Conservation (phyloP, 2,329 filamentous ascomycete species). For the Talaromyces islandicus region DNA sequence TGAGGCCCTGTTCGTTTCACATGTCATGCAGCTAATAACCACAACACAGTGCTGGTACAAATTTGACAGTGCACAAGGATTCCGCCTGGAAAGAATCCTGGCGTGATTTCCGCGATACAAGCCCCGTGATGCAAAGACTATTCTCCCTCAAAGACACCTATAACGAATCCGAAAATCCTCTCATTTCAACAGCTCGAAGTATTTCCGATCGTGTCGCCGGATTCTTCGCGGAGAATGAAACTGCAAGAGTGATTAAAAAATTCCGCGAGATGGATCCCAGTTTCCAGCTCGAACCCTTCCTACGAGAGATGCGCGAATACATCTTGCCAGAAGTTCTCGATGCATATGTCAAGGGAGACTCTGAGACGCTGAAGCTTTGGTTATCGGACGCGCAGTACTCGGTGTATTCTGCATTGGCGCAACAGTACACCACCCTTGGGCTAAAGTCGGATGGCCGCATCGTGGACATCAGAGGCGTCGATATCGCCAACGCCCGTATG, state of each 20-base stretch:
- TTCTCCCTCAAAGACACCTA: conserved; percentile 83
- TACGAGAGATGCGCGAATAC: conserved; percentile 94
- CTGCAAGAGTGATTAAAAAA: conserved; percentile 94
- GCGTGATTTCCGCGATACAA: conserved; percentile 88
- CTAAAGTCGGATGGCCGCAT: conserved; percentile 94
- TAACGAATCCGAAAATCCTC: conserved; percentile 93
- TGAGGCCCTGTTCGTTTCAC: conserved; percentile 19
- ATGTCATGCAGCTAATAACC: conserved; percentile 14
- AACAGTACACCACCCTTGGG: conserved; percentile 90
- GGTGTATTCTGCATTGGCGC: conserved; percentile 92
- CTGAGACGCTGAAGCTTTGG: conserved; percentile 87
- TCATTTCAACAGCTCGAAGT: conserved; percentile 86
- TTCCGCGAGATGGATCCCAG: conserved; percentile 92
- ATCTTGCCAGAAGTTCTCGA: conserved; percentile 96
- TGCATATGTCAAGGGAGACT: conserved; percentile 94
- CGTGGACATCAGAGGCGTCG: conserved; percentile 89
- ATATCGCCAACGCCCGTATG: conserved; percentile 52
- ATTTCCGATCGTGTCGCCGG: conserved; percentile 90
- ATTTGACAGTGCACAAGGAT: conserved; percentile 93
- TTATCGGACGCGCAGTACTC: conserved; percentile 93
- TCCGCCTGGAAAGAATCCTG: conserved; percentile 98
- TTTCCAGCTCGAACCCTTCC: conserved; percentile 92
- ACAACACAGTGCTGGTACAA: conserved; percentile 72
- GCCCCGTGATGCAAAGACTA: conserved; percentile 78
- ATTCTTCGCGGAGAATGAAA: conserved; percentile 98